Evolutionary conservation across 164 flowering plant species (phyloP), one percentile per base, ranked within the genome.

Genomic region (Vitis labrusca): DNA sequence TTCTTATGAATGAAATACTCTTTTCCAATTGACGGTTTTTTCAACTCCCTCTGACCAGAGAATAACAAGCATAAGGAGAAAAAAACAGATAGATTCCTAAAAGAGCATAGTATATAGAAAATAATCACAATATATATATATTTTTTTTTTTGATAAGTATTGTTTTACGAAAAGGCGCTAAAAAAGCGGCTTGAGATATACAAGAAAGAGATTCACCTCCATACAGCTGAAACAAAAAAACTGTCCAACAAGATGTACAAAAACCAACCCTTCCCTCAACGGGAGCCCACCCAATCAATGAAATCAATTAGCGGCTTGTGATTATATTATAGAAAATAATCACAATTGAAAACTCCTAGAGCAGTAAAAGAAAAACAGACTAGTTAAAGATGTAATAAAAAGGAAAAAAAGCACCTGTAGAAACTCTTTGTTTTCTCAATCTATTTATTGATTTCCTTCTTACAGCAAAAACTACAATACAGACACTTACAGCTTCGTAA

Each of bases 401-500:
- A 44, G 65, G 47, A 62, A 32, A 10, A 47, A 16, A 6, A 62
- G 12, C n/a, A 15, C 17, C 8, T 9, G 59, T 3, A 52, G 11
- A 51, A 51, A 53, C 60, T 30, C 16, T 23, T 23, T 23, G 27
- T 23, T 23, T 23, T 23, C n/a, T 30, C 16, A 51, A 69, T 3
- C n/a, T 19, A 17, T 5, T 64, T 19, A n/a, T 7, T 64, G 10
- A 62, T 62, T 62, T 65, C 27, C 48, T 9, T 16, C 30, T 52
- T 2, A 53, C 48, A 6, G 51, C 16, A 54, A 71, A 54, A 4
- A 27, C 17, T 30, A 17, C 4, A 49, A 13, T 53, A n/a, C 9
- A n/a, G 59, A 59, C 50, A 85, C 99, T 87, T 82, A 96, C 99
- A 81, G 88, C 86, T 89, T 91, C 96, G 82, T 82, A 96, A 72